Evolutionary conservation across 306 rosid genomes (phyloP).

Genomic region (Gleditsia sinensis): DNA sequence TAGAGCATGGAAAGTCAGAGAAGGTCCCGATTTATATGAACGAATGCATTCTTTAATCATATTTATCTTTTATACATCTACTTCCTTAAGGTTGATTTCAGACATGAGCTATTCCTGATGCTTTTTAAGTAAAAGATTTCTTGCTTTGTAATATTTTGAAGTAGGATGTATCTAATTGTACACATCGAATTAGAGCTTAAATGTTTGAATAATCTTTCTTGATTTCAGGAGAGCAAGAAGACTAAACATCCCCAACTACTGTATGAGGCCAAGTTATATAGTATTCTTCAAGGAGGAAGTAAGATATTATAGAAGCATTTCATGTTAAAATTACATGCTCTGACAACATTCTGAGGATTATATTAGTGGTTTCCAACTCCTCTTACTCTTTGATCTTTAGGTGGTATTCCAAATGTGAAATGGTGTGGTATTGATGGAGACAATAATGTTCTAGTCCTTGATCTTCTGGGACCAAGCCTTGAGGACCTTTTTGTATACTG

Average conservation of each 20-base stretch:
- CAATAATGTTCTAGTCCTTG: constrained; percentile 78
- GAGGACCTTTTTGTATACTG: constrained; percentile 94
- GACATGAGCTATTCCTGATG: background rate
- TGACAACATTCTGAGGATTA: background rate
- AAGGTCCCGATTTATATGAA: no score
- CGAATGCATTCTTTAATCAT: no score
- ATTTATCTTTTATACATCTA: background rate
- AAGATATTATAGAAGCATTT: constrained; percentile 41
- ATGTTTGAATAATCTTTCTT: constrained; percentile 2
- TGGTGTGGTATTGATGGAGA: constrained; percentile 92
- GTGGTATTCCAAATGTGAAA: constrained; percentile 76
- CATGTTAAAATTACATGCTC: constrained; percentile 20
- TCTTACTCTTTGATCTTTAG: constrained; percentile 45
- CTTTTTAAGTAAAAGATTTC: constrained; percentile 1
- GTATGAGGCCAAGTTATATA: constrained; percentile 70
- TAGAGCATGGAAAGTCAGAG: no score
- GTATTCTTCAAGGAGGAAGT: constrained; percentile 67
- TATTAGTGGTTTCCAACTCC: constrained; percentile 16
- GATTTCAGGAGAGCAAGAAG: constrained; percentile 61
- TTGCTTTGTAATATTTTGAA: background rate
- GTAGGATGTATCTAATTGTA: constrained; percentile 1
- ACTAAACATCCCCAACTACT: constrained; percentile 70
- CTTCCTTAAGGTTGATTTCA: background rate
- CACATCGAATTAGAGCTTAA: constrained; percentile 1
- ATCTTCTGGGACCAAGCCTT: constrained; percentile 92